These are phyloP conservation scores for Paecilomyces sp. DNA, from an alignment of 2,329 filamentous ascomycete genomes.

Conservation along the genomic window DNA sequence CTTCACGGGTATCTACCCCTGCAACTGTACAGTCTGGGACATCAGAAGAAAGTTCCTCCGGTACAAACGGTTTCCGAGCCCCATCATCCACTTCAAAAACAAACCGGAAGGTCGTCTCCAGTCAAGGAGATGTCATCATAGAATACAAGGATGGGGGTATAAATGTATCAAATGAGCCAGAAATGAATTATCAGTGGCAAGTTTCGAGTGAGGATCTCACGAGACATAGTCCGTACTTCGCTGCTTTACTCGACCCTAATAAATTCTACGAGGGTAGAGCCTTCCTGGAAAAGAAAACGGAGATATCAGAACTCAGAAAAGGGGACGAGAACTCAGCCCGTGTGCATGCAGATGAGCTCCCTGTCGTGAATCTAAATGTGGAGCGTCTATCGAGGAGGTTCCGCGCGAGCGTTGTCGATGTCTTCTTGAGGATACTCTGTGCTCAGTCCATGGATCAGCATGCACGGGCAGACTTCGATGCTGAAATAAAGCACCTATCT, in stretches of 20 bases:
- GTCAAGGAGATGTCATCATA: constrained; percentile 28
- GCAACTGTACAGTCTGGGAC: background rate
- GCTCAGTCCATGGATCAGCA: constrained; percentile 17
- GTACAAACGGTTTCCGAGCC: background rate
- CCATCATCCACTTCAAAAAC: constrained; percentile 2
- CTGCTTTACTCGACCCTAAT: constrained; percentile 30
- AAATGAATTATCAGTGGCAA: constrained; percentile 19
- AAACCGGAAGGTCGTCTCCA: constrained; percentile 14
- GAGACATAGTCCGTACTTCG: constrained; percentile 31
- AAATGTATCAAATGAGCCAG: constrained; percentile 3
- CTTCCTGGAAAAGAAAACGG: constrained; percentile 19
- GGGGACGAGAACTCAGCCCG: background rate
- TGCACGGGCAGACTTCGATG: constrained; percentile 12
- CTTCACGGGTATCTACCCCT: background rate
- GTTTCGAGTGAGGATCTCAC: constrained; percentile 25
- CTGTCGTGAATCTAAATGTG: constrained; percentile 19
- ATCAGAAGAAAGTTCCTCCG: background rate
- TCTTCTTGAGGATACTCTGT: constrained; percentile 25
- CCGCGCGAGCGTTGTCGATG: constrained; percentile 24
- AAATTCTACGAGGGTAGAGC: constrained; percentile 35
- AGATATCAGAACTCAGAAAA: constrained; percentile 8
- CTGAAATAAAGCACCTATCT: constrained; percentile 19
- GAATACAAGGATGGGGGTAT: constrained; percentile 17
- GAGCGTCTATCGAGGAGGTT: constrained; percentile 17
- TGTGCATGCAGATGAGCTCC: constrained; percentile 10